Evolutionary conservation across 805 yeast species (phyloP).

Genomic region (Saturnispora galanensis): DNA sequence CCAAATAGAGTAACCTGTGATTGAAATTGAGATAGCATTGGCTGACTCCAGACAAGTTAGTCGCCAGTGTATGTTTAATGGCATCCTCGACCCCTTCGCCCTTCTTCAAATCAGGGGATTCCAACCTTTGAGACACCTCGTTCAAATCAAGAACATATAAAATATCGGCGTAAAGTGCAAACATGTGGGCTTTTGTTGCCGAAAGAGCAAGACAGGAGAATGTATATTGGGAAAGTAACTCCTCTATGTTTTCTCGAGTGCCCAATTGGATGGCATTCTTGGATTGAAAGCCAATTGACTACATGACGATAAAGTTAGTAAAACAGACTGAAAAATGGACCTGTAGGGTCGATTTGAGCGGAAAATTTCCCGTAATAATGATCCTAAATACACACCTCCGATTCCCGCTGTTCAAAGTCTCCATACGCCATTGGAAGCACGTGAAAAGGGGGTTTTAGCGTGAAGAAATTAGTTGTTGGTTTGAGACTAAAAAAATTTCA

Average conservation of each 20-base stretch:
- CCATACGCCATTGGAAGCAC: slow-evolving; percentile 7
- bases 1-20: slow-evolving; percentile 14
- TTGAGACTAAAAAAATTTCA: slow-evolving; percentile 1
- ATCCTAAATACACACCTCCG: slow-evolving; percentile 17
- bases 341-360: no score
- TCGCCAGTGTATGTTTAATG: neutral
- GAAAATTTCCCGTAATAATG: neutral
- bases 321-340: neutral
- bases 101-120: slow-evolving; percentile 8
- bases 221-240: neutral
- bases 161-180: slow-evolving; percentile 15
- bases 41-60: slow-evolving; percentile 6
- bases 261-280: slow-evolving; percentile 21
- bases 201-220: slow-evolving; percentile 18
- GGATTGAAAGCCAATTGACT: slow-evolving; percentile 26
- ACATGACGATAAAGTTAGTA: slow-evolving; percentile 6
- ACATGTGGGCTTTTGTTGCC: slow-evolving; percentile 12
- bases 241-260: slow-evolving; percentile 1
- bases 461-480: neutral
- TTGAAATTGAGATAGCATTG: slow-evolving; percentile 19
- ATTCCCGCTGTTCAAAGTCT: slow-evolving; percentile 13
- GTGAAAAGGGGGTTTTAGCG: neutral
- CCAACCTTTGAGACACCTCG: slow-evolving; percentile 13
- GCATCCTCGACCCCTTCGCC: slow-evolving; percentile 6
- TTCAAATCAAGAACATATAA: slow-evolving; percentile 16